These are phyloP conservation scores for Pestalotiopsis sp. DNA, from an alignment of 2,329 filamentous ascomycete species.

Conservation along the genomic window DNA sequence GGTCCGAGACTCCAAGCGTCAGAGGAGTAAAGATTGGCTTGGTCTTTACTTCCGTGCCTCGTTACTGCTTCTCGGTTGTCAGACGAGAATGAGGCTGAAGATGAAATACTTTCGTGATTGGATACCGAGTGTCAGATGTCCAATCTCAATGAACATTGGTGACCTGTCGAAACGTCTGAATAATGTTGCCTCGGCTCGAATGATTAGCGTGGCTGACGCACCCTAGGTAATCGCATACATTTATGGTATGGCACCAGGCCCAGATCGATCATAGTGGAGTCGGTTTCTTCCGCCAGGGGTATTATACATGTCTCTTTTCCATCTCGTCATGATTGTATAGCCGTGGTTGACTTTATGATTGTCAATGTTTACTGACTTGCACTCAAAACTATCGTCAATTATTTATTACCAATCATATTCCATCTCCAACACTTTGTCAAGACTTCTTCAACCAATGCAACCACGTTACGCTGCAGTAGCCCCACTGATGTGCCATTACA, in stretches of 20 bases:
- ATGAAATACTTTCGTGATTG: background rate
- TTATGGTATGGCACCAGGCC: background rate
- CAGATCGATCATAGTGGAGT: background rate
- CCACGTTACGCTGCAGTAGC: too few relatives aligned
- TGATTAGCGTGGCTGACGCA: background rate
- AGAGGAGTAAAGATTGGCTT: background rate
- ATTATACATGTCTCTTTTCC: background rate
- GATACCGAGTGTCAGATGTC: background rate
- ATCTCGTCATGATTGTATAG: background rate
- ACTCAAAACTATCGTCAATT: too few relatives aligned
- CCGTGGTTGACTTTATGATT: background rate
- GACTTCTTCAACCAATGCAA: too few relatives aligned
- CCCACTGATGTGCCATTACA: too few relatives aligned
- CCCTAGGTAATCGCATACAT: background rate
- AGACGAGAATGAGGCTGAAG: background rate
- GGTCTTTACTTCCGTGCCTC: too few relatives aligned
- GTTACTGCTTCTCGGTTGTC: too few relatives aligned
- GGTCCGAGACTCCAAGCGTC: background rate
- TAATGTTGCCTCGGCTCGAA: background rate
- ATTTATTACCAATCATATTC: too few relatives aligned
- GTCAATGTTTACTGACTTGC: too few relatives aligned
- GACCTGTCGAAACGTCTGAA: background rate
- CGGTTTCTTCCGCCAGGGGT: background rate
- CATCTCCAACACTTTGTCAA: too few relatives aligned
- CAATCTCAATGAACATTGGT: background rate